phyloP scores from a whole-genome alignment of 192 early-diverging fungal genomes.

The Coemansia sp. region DNA sequence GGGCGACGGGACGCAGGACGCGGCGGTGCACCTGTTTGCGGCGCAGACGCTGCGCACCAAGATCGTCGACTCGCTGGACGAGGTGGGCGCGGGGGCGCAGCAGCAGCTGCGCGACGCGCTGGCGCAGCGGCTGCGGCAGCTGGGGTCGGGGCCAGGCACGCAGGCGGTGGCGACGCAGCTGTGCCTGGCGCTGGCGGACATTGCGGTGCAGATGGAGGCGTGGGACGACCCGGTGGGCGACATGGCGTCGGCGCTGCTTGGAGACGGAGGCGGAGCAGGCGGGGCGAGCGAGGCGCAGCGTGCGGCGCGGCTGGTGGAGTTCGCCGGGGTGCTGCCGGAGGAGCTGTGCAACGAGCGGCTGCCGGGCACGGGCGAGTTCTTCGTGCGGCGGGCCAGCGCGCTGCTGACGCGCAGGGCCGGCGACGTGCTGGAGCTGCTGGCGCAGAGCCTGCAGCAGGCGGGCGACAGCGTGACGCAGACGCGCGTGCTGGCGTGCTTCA shows the following conservation, averaged over 20 bases:
- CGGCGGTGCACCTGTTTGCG: constrained; percentile 77
- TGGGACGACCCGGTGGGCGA: constrained; percentile 82
- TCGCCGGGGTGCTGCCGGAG: constrained; percentile 84
- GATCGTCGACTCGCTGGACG: constrained; percentile 77
- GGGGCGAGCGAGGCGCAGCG: constrained; percentile 52
- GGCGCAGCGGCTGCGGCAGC: constrained; percentile 65
- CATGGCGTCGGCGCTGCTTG: constrained; percentile 67
- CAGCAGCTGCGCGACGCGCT: constrained; percentile 75
- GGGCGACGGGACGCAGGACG: constrained; percentile 51
- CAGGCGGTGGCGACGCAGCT: constrained; percentile 76
- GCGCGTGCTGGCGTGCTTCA: constrained; percentile 68
- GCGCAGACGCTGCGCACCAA: constrained; percentile 93
- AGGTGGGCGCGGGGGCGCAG: constrained; percentile 66
- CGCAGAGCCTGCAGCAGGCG: constrained; percentile 64
- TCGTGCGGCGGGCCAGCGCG: constrained; percentile 53
- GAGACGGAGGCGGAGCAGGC: constrained; percentile 11
- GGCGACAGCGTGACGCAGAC: constrained; percentile 53
- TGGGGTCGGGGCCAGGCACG: constrained; percentile 55
- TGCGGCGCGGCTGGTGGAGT: constrained; percentile 68
- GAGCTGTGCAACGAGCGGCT: constrained; percentile 72
- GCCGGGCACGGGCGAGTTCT: constrained; percentile 61
- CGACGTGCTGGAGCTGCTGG: constrained; percentile 70
- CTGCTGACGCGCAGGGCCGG: constrained; percentile 65
- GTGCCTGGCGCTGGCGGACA: constrained; percentile 76
- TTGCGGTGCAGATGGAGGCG: constrained; percentile 73